Conservation (phyloP, 1,284 basidiomycete species). For the Fomitiporia mediterranea region DNA sequence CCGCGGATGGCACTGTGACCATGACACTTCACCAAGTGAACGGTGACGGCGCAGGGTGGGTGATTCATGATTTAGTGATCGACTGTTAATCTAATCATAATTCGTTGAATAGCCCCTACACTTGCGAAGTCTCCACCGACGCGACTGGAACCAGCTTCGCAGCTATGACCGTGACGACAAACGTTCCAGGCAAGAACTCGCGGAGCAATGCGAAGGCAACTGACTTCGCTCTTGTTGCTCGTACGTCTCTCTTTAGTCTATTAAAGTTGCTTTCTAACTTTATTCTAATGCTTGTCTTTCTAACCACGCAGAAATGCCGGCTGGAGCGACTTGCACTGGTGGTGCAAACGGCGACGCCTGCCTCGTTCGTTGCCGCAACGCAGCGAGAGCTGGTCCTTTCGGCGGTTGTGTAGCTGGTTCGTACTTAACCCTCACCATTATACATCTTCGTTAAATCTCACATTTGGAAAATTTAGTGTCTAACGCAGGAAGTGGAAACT, state of each 20-base stretch:
- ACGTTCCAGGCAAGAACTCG: constrained; percentile 24
- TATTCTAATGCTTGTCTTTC: not conserved
- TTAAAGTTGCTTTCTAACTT: not conserved
- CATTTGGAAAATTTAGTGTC: not conserved
- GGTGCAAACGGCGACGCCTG: constrained; percentile 24
- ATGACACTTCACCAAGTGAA: constrained; percentile 28
- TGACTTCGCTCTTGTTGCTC: constrained; percentile 25
- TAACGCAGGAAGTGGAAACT: not conserved
- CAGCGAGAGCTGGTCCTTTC: constrained; percentile 25
- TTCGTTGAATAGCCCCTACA: constrained; percentile 20
- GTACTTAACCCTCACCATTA: not conserved
- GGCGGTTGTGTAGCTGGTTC: constrained; percentile 24
- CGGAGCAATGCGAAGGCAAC: constrained; percentile 24
- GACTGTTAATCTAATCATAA: not conserved
- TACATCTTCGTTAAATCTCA: not conserved
- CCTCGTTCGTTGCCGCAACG: constrained; percentile 25
- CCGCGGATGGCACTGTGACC: constrained; percentile 20
- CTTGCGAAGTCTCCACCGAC: constrained; percentile 24
- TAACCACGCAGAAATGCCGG: constrained; percentile 19
- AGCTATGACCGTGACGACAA: constrained; percentile 23
- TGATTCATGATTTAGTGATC: not conserved
- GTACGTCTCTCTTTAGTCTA: constrained; percentile 6
- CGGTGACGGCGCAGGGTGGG: constrained; percentile 24
- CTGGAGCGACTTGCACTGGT: constrained; percentile 24
- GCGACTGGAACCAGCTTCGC: constrained; percentile 24